Base-by-base conservation (phyloP, 2,329 filamentous ascomycete genomes). In the Rhynchosporium agropyri region DNA sequence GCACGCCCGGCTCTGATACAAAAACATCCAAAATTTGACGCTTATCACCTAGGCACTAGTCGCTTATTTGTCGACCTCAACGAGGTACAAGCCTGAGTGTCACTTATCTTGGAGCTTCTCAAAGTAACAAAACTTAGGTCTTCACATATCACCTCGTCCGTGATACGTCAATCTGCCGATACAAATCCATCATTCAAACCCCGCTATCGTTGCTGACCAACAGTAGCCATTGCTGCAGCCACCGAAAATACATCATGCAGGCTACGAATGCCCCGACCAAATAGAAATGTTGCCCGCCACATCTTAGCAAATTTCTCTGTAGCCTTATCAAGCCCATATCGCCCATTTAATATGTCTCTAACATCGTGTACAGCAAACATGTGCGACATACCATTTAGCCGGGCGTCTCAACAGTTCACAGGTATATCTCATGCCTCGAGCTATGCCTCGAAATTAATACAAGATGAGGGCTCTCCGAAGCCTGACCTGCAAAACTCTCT, bases 371-470 rank as follows among this genome's bases (percentile, higher is more conserved):
- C 26, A 43, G 38, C 40, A 13, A 57, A 31, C 7, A 31, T 20
- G 40, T 57, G 42, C 40, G 45, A 57, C 54, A 38, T 57, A 26
- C 13, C 45, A 45, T 46, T 26, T 28, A 57, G 38, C 54, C 26
- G 54, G 54, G 54, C 54, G 54, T 57, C 40, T 57, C 54, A 57
- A 26, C 26, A n/a, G 10, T 57, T 33, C n/a, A 57, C 6, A 36
- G 33, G 33, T 36, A 28, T 33, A 57, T 46, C 40, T 57, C 38
- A n/a, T 57, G 40, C 42, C 54, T 57, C 42, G 26, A 46, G 54
- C 54, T 45, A 40, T 57, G 54, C 42, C 54, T 57, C 42, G 26
- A 46, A 40, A 38, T 45, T 38, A 45, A 8, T 46, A 57, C 38
- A 57, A 57, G 15, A 57, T 57, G 54, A 43, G 54, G n/a, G 33